These are phyloP conservation scores for Physocladia obscura DNA, from an alignment of 192 early-diverging fungal genomes.

Conservation along the genomic window DNA sequence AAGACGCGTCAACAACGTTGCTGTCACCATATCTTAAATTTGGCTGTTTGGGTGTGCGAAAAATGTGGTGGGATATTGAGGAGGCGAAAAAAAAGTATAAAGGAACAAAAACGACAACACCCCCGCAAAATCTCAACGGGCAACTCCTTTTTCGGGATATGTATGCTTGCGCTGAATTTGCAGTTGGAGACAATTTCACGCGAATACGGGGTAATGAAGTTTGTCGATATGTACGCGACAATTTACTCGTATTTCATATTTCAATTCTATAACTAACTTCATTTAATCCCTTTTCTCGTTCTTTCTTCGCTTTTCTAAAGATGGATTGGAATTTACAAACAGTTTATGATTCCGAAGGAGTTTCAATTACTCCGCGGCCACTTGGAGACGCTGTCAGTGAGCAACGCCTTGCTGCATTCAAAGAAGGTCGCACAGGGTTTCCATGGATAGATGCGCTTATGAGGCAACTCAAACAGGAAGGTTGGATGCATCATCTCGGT, in stretches of 20 bases:
- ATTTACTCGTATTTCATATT: background rate
- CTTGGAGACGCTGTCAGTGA: constrained; percentile 10
- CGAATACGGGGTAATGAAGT: constrained; percentile 8
- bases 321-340: constrained; percentile 24
- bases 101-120: background rate
- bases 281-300: background rate
- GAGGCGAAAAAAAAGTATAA: background rate
- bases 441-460: constrained; percentile 44
- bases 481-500: constrained; percentile 41
- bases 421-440: constrained; percentile 28
- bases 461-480: constrained; percentile 34
- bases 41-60: constrained; percentile 21
- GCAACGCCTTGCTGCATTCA: constrained; percentile 12
- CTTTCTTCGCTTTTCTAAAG: no score
- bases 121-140: background rate
- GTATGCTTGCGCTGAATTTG: constrained; percentile 10
- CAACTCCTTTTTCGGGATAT: constrained; percentile 9
- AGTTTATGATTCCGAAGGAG: background rate
- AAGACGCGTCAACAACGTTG: constrained; percentile 27
- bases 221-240: constrained; percentile 16
- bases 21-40: constrained; percentile 30
- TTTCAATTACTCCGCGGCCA: background rate
- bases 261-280: background rate
- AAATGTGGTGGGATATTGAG: constrained; percentile 1
- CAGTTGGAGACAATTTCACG: background rate